Percentiles rank a stretch among this genome's conserved stretches.
Conservation (phyloP, 2,329 filamentous ascomycete genomes). For the Pseudogymnoascus sp. region DNA sequence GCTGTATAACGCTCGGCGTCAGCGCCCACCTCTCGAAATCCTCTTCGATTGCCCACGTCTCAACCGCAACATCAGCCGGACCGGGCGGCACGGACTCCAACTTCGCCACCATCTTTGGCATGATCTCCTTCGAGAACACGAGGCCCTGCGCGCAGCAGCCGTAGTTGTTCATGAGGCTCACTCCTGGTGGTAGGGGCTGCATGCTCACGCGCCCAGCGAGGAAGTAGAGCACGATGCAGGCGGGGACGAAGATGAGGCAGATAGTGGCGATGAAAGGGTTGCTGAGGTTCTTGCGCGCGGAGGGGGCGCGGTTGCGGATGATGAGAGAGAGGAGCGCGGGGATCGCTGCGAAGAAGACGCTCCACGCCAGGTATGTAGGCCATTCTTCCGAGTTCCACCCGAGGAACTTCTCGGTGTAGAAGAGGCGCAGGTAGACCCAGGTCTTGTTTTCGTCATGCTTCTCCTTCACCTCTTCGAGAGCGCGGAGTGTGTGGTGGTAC, state of each 20-base stretch:
- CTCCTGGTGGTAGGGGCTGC: conserved; percentile 13
- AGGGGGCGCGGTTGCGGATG: not conserved
- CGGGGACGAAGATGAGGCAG: conserved; percentile 11
- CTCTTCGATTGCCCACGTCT: conserved; percentile 27
- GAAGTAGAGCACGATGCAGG: conserved; percentile 15
- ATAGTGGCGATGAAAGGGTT: conserved; percentile 8
- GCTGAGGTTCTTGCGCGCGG: not conserved
- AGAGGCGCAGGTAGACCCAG: conserved; percentile 29
- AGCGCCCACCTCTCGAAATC: conserved; percentile 30
- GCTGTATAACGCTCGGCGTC: conserved; percentile 32
- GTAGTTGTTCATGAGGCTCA: conserved; percentile 31
- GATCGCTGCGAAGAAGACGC: not conserved
- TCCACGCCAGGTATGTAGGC: conserved; percentile 22
- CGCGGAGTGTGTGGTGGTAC: conserved; percentile 26
- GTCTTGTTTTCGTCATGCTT: conserved; percentile 16
- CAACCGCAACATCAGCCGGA: conserved; percentile 31
- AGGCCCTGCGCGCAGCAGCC: conserved; percentile 34
- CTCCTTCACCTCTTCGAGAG: conserved; percentile 25
- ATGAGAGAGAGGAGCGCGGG: not conserved
- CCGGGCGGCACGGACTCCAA: conserved; percentile 10
- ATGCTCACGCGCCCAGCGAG: conserved; percentile 14
- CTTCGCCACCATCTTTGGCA: conserved; percentile 22
- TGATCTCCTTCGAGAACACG: conserved; percentile 25
- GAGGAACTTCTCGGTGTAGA: conserved; percentile 33
- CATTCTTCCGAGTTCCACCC: conserved; percentile 33